A percentile compares a stretch with the other conserved stretches of the same genome.
phyloP scores from a whole-genome alignment of 495 filamentous ascomycete species.

The Annulohypoxylon maeteangense region DNA sequence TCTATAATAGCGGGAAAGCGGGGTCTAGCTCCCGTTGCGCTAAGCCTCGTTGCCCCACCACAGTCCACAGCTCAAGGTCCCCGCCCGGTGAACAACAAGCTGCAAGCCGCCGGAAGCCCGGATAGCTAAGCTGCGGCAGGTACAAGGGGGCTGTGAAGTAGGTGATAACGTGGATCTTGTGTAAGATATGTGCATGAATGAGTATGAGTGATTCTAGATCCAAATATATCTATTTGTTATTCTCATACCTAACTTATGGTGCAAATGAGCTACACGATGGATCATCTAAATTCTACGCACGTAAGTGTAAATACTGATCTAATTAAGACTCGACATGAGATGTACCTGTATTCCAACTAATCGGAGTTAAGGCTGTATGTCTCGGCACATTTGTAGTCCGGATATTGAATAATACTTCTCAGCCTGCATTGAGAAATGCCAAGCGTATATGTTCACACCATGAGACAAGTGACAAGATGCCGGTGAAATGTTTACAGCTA shows the following conservation, averaged over 20 bases:
- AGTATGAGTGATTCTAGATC: neutral
- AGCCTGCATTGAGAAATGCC: too few relatives aligned
- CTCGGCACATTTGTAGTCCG: neutral
- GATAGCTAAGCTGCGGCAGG: conserved; percentile 5
- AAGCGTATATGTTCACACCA: neutral
- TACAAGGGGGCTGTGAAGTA: neutral
- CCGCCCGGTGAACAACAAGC: neutral
- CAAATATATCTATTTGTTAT: neutral
- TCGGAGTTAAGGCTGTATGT: too few relatives aligned
- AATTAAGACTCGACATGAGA: too few relatives aligned
- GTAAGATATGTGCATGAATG: neutral
- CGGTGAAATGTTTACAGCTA: too few relatives aligned
- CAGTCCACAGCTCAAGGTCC: neutral
- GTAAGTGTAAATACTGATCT: too few relatives aligned
- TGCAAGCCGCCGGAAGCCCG: neutral
- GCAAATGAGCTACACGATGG: neutral
- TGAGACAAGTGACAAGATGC: neutral
- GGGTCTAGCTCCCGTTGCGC: conserved; percentile 3
- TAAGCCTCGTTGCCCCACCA: conserved; percentile 19
- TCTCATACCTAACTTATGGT: neutral
- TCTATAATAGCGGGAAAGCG: conserved; percentile 14
- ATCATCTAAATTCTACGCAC: neutral
- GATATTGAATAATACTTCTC: neutral
- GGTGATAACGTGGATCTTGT: neutral
- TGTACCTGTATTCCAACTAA: too few relatives aligned